These are phyloP conservation scores for Brettanomyces sp. DNA, from an alignment of 805 yeast species.

Conservation along the genomic window DNA sequence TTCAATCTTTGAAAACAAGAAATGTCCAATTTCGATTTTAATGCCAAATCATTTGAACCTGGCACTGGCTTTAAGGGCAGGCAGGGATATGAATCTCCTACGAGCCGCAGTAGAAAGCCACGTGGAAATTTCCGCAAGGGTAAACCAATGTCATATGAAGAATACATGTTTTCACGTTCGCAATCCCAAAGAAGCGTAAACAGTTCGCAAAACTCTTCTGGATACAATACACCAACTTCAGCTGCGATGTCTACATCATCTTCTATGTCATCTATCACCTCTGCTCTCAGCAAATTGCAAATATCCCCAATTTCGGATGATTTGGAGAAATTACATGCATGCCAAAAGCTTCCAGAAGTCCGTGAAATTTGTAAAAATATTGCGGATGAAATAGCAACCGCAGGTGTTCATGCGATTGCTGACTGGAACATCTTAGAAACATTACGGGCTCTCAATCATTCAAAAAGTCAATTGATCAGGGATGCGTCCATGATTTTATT, in stretches of 20 bases:
- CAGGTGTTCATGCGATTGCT: conserved; percentile 39
- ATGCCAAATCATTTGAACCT: conserved; percentile 25
- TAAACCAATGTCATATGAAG: conserved; percentile 36
- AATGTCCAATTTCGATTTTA: conserved; percentile 28
- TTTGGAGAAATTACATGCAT: conserved; percentile 41
- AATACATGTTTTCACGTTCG: conserved; percentile 32
- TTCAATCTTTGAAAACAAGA: not conserved
- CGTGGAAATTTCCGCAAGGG: conserved; percentile 9
- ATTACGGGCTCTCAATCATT: conserved; percentile 55
- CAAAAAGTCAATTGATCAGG: conserved; percentile 66
- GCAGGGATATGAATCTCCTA: conserved; percentile 6
- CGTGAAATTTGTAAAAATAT: conserved; percentile 46
- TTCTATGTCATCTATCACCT: conserved; percentile 60
- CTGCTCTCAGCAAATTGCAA: conserved; percentile 56
- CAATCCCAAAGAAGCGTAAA: conserved; percentile 23
- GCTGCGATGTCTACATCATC: conserved; percentile 23
- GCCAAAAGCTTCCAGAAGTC: conserved; percentile 44
- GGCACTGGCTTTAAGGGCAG: conserved; percentile 7
- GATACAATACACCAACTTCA: conserved; percentile 17
- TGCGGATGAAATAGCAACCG: conserved; percentile 36
- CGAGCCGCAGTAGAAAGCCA: conserved; percentile 7
- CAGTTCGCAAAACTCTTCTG: conserved; percentile 2
- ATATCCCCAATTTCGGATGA: conserved; percentile 58
- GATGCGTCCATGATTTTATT: conserved; percentile 66
- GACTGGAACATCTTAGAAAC: conserved; percentile 63